These are phyloP conservation scores for Hericium alpestre DNA, from an alignment of 768 basidiomycete species.

Conservation along the genomic window DNA sequence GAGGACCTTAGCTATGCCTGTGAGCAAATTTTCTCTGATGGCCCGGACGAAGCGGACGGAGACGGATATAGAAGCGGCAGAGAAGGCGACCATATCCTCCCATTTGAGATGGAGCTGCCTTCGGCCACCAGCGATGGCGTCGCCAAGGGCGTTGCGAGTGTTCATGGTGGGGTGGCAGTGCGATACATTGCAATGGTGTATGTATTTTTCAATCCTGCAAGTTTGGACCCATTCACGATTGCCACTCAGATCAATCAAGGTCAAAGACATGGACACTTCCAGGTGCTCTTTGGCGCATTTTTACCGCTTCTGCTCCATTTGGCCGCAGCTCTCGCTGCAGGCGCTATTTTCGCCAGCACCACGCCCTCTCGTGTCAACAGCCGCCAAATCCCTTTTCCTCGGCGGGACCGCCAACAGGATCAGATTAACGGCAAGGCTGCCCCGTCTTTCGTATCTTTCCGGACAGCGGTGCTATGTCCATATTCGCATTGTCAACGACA, in stretches of 20 bases:
- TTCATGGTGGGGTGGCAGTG: slow-evolving; percentile 51
- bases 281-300: slow-evolving; percentile 79
- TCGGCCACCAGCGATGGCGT: slow-evolving; percentile 37
- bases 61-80: slow-evolving; percentile 55
- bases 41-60: slow-evolving; percentile 34
- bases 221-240: neutral
- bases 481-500: slow-evolving; percentile 55
- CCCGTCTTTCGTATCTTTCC: slow-evolving; percentile 69
- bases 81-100: slow-evolving; percentile 60
- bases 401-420: slow-evolving; percentile 44
- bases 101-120: slow-evolving; percentile 64
- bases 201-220: slow-evolving; percentile 19
- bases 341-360: slow-evolving; percentile 49
- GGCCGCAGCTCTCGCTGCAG: slow-evolving; percentile 61
- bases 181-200: slow-evolving; percentile 77
- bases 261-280: slow-evolving; percentile 52
- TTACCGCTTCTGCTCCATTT: slow-evolving; percentile 73
- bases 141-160: slow-evolving; percentile 46
- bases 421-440: slow-evolving; percentile 53
- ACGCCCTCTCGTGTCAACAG: slow-evolving; percentile 47
- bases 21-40: slow-evolving; percentile 21
- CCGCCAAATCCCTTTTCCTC: slow-evolving; percentile 45
- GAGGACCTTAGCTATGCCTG: slow-evolving; percentile 34
- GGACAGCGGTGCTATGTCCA: slow-evolving; percentile 69
- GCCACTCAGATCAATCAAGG: slow-evolving; percentile 51